Base-by-base conservation (phyloP, 2,329 filamentous ascomycete species). In the Neonectria sp. region DNA sequence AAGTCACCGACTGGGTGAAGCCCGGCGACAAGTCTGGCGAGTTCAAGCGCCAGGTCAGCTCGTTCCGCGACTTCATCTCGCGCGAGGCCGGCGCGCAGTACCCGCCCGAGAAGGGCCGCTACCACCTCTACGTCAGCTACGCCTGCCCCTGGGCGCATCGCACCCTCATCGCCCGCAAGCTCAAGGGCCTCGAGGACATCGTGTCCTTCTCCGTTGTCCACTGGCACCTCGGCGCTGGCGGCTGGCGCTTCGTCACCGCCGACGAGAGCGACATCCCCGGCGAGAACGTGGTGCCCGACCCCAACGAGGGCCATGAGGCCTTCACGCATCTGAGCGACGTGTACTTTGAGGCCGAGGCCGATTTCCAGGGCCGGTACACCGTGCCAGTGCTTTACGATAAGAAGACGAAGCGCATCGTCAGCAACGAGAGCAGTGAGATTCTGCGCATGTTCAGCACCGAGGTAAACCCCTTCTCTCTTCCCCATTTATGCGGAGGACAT, bases 81-180 rank as follows among this genome's bases (percentile, higher is more conserved):
- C 89, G 87, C 69, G 89, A 93, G 73, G 82, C 89, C 1, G 91
- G 89, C 48, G 92, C 93, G 6, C 83, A 91, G 79, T 98, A 95
- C 74, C 93, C 94, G 6, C 89, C 94, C 1, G 95, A 98, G 83
- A 94, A 93, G 82, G 94, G 89, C 60, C 89, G 96, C 63, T 99
- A 99, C 80, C 96, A 99, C 82, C 90, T 99, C 75, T 99, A 95
- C 79, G 92, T 97, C 73, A 95, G 92, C 76, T 97, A 97, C 82
- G 95, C 95, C 7, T 98, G 95, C 81, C 95, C 95, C 4, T 98
- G 95, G 95, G 95, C 95, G 6, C 94, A 94, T 77, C 91, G 96
- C 49, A 92, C 94, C 0, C 86, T 98, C 71, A 97, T 98, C 73
- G 92, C 93, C 3, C 89, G 95, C 65, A 92, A 94, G 79, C 88